Percentiles rank a stretch among this genome's conserved stretches.
Conservation (phyloP, 208 protist genomes). For the Leishmania lainsoni region DNA sequence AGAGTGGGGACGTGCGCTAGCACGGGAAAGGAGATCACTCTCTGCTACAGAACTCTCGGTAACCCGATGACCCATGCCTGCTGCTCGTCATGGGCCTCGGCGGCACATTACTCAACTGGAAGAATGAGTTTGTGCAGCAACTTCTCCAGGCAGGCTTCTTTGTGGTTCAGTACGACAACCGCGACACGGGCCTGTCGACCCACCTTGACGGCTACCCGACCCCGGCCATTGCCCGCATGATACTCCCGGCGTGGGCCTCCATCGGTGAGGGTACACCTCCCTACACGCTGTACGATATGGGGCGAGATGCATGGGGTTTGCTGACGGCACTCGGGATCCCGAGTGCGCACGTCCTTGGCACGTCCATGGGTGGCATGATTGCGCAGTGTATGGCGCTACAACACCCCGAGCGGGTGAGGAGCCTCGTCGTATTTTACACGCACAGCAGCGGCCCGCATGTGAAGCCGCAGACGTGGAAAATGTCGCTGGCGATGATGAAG, state of each 20-base stretch:
- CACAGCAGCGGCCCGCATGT: conserved; percentile 50
- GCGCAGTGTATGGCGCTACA: conserved; percentile 68
- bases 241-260: conserved; percentile 50
- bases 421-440: conserved; percentile 55
- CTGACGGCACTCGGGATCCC: conserved; percentile 53
- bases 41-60: conserved; percentile 75
- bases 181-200: conserved; percentile 71
- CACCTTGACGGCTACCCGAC: conserved; percentile 45
- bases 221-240: conserved; percentile 40
- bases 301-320: conserved; percentile 54
- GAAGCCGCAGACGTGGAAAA: conserved; percentile 35
- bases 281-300: conserved; percentile 80
- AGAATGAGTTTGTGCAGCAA: conserved; percentile 32
- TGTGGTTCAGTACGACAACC: conserved; percentile 79
- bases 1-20: conserved; percentile 48
- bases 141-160: conserved; percentile 50
- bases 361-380: conserved; percentile 85
- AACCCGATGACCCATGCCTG: conserved; percentile 54
- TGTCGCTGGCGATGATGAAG: conserved; percentile 44
- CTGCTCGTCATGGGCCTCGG: conserved; percentile 63
- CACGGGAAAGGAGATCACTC: conserved; percentile 47
- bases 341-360: conserved; percentile 58
- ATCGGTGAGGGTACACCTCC: conserved; percentile 43
- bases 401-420: conserved; percentile 45
- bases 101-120: conserved; percentile 21